Evolutionary conservation across 2,329 filamentous ascomycete genomes (phyloP).

Genomic region (Stagonosporopsis rhizophila): DNA sequence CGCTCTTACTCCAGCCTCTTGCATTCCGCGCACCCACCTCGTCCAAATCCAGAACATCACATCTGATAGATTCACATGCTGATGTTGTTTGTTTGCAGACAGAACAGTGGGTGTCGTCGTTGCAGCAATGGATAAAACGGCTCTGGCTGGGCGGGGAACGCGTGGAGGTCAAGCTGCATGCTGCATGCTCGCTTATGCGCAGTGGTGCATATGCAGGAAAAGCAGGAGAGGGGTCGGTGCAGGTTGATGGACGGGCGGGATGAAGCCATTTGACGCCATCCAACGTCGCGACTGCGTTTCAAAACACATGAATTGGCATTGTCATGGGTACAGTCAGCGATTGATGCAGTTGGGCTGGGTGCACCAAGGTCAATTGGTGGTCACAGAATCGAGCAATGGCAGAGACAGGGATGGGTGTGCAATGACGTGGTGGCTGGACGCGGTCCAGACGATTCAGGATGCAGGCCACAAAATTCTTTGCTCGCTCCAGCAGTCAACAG

Average conservation of each 20-base stretch:
- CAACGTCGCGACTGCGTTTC: background rate
- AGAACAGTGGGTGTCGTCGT: too few relatives aligned
- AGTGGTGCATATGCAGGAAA: background rate
- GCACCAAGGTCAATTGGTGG: background rate
- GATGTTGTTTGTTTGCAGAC: too few relatives aligned
- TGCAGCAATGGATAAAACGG: background rate
- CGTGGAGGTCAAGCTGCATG: slow-evolving; percentile 9
- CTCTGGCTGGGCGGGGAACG: background rate
- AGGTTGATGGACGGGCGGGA: background rate
- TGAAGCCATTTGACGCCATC: slow-evolving; percentile 15
- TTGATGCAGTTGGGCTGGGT: background rate
- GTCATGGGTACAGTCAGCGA: too few relatives aligned
- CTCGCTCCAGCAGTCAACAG: too few relatives aligned
- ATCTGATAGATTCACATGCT: too few relatives aligned
- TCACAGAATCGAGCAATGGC: background rate
- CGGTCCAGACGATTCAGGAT: background rate
- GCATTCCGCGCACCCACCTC: too few relatives aligned
- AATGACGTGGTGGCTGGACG: slow-evolving; percentile 14
- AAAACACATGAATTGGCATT: background rate
- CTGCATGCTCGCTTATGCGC: slow-evolving; percentile 6
- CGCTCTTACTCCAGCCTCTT: too few relatives aligned
- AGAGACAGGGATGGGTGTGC: background rate
- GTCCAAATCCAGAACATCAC: too few relatives aligned
- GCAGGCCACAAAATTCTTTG: slow-evolving; percentile 15
- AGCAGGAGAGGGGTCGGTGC: background rate